Evolutionary conservation across 2,329 filamentous ascomycete species (phyloP).

Genomic region (Xylariaceae sp.): DNA sequence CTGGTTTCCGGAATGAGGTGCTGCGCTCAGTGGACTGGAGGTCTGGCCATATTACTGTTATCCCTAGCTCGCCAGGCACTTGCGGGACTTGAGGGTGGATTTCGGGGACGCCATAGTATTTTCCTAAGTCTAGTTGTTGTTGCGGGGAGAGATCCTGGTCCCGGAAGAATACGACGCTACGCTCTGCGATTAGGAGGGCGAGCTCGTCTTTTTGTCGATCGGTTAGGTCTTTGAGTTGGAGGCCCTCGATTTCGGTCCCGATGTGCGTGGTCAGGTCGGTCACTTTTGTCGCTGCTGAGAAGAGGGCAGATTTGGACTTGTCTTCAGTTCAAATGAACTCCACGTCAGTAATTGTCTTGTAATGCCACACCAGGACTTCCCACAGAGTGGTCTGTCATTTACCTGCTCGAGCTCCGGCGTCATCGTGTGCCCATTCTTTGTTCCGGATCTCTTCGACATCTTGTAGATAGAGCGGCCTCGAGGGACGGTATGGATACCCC

Average conservation of each 20-base stretch:
- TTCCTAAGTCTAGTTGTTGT: conserved; percentile 59
- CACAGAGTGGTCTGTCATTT: no score
- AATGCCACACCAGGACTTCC: no score
- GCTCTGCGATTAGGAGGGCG: conserved; percentile 58
- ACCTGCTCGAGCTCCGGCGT: conserved; percentile 57
- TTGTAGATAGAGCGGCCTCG: conserved; percentile 63
- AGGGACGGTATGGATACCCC: conserved; percentile 68
- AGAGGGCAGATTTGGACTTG: conserved; percentile 57
- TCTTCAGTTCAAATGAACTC: conserved; percentile 31
- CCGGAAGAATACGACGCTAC: conserved; percentile 65
- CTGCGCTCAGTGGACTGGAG: conserved; percentile 58
- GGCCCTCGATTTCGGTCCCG: conserved; percentile 60
- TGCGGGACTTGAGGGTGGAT: conserved; percentile 69
- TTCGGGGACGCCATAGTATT: conserved; percentile 62
- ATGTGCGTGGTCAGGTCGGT: conserved; percentile 59
- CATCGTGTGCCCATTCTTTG: conserved; percentile 50
- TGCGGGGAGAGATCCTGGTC: conserved; percentile 59
- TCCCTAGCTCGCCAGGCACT: conserved; percentile 62
- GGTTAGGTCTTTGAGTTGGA: conserved; percentile 60
- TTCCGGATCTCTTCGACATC: conserved; percentile 65
- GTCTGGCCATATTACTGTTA: conserved; percentile 67
- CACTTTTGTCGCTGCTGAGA: conserved; percentile 59
- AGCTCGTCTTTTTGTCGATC: conserved; percentile 58
- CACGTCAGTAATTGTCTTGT: no score
- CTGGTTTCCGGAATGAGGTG: conserved; percentile 62